phyloP scores from a whole-genome alignment of 331 rosid species.

The Saraca asoca region DNA sequence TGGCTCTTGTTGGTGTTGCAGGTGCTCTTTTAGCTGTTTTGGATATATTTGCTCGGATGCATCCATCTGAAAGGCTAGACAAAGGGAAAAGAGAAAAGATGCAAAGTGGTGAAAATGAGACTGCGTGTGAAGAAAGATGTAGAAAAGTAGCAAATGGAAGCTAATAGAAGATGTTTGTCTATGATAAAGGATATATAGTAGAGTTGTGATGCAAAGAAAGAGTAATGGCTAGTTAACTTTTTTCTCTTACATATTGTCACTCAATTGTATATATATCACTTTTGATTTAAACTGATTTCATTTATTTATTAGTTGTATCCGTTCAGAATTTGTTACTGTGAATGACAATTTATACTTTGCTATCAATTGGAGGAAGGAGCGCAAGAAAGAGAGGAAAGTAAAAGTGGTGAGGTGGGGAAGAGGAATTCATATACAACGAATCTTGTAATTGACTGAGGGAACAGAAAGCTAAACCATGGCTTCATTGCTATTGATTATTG shows the following conservation, averaged over 20 bases:
- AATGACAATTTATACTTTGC: neutral
- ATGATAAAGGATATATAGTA: conserved; percentile 1
- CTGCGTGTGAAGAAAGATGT: conserved; percentile 19
- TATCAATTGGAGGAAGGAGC: conserved; percentile 10
- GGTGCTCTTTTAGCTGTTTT: conserved; percentile 45
- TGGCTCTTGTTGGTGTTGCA: conserved; percentile 50
- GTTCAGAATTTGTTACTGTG: too few species aligned
- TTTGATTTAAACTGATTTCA: too few species aligned
- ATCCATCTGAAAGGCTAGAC: conserved; percentile 36
- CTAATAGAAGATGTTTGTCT: conserved; percentile 18
- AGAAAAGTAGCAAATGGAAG: conserved; percentile 3
- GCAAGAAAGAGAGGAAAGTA: conserved; percentile 14
- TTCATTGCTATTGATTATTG: conserved; percentile 32
- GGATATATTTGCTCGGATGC: conserved; percentile 33
- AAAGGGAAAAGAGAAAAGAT: conserved; percentile 8
- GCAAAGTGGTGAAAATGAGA: conserved; percentile 15
- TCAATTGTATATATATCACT: too few species aligned
- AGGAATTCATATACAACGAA: conserved; percentile 22
- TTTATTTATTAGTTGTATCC: too few species aligned
- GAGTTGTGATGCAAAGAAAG: neutral
- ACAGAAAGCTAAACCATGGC: conserved; percentile 42
- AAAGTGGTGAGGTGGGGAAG: conserved; percentile 38
- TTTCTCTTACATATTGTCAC: too few species aligned
- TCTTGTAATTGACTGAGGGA: conserved; percentile 36
- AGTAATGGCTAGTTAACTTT: too few species aligned